Conservation (phyloP, 805 yeast species). For the Suhomyces faveliae region DNA sequence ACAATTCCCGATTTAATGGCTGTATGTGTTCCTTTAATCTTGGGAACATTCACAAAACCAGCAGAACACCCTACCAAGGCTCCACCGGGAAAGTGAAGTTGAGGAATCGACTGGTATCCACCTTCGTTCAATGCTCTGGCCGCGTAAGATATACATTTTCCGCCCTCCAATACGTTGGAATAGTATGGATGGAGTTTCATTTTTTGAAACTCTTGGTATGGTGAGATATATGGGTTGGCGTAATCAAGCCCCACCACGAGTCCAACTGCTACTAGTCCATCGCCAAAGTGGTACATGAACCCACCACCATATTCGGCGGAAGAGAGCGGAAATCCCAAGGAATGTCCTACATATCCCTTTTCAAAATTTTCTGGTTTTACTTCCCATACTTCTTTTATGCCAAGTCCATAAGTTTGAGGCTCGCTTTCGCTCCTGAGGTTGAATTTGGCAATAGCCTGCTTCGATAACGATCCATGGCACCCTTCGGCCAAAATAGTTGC, state of each 20-base stretch:
- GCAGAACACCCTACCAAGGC: conserved; percentile 93
- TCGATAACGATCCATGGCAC: conserved; percentile 93
- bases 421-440: conserved; percentile 61
- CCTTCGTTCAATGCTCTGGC: conserved; percentile 98
- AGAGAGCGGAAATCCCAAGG: conserved; percentile 84
- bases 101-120: conserved; percentile 91
- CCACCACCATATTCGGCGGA: conserved; percentile 90
- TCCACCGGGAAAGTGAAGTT: conserved; percentile 93
- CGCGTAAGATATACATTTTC: conserved; percentile 89
- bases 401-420: conserved; percentile 92
- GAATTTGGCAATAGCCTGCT: conserved; percentile 68
- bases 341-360: conserved; percentile 78
- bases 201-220: conserved; percentile 92
- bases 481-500: conserved; percentile 93
- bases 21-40: conserved; percentile 95
- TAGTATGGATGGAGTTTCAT: conserved; percentile 92
- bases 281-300: conserved; percentile 95
- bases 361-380: conserved; percentile 78
- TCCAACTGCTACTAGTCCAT: conserved; percentile 87
- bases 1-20: conserved; percentile 95
- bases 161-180: conserved; percentile 71
- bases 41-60: conserved; percentile 96
- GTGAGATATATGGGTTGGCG: conserved; percentile 90
- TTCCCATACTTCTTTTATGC: conserved; percentile 97
- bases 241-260: conserved; percentile 94